phyloP scores from a whole-genome alignment of 163 green algal genomes.

The Picocystis sp. region DNA sequence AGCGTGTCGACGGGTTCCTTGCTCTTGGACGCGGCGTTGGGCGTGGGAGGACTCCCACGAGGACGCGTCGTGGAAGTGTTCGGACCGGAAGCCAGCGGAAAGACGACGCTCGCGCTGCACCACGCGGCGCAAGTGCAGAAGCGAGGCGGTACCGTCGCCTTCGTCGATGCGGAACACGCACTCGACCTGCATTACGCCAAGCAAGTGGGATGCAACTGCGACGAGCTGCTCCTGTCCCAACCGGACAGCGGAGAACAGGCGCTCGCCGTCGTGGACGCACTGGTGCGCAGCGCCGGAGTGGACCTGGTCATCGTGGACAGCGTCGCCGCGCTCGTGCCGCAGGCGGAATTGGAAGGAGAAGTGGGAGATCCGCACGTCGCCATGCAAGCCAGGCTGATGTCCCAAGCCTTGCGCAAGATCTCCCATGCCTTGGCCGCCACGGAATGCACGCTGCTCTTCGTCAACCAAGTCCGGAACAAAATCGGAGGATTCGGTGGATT shows the following conservation, averaged over 20 bases:
- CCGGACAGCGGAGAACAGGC: conserved; percentile 73
- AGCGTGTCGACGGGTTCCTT: conserved; percentile 57
- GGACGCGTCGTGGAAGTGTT: conserved; percentile 71
- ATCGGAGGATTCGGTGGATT: no score
- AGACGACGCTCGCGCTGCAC: conserved; percentile 92
- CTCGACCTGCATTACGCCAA: conserved; percentile 73
- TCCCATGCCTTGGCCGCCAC: conserved; percentile 2
- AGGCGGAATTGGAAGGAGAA: conserved; percentile 81
- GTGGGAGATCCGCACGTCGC: conserved; percentile 58
- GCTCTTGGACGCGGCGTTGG: conserved; percentile 69
- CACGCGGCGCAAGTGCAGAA: conserved; percentile 69
- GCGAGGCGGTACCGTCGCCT: conserved; percentile 40
- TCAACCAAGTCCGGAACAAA: conserved; percentile 20
- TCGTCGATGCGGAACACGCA: conserved; percentile 93
- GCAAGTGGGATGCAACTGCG: conserved; percentile 36
- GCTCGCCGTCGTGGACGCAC: conserved; percentile 37
- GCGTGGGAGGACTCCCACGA: conserved; percentile 65
- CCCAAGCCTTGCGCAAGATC: conserved; percentile 7
- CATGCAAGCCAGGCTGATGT: conserved; percentile 9
- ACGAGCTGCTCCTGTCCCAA: conserved; percentile 56
- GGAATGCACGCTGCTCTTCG: conserved; percentile 1
- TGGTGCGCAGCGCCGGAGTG: conserved; percentile 30
- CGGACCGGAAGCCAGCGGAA: conserved; percentile 63
- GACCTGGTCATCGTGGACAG: conserved; percentile 78
- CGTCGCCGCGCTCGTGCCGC: conserved; percentile 74